A percentile compares a stretch with the other conserved stretches of the same genome.
Evolutionary conservation across 163 green algal genomes (phyloP).

Genomic region (Scenedesmus sp.): DNA sequence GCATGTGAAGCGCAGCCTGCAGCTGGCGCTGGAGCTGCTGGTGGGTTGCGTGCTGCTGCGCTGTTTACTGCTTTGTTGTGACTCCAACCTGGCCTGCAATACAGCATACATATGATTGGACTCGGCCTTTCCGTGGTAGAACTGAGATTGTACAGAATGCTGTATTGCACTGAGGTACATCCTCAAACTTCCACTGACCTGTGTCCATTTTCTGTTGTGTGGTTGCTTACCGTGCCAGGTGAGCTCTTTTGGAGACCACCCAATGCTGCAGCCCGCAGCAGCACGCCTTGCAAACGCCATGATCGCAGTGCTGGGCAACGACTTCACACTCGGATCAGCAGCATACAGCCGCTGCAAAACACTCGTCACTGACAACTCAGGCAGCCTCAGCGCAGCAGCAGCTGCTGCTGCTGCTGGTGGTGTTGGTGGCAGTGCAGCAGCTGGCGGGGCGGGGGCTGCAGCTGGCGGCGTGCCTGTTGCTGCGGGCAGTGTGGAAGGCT

Average conservation of each 20-base stretch:
- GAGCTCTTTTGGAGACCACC: slow-evolving; percentile 56
- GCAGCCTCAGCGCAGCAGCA: background rate
- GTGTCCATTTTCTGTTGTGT: no score
- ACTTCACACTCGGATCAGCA: slow-evolving; percentile 80
- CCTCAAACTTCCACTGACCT: no score
- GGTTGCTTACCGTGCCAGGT: slow-evolving; percentile 43
- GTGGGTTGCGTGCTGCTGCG: background rate
- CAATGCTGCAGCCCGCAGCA: slow-evolving; percentile 72
- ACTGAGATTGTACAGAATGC: no score
- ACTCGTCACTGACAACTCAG: slow-evolving; percentile 65
- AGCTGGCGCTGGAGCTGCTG: slow-evolving; percentile 70
- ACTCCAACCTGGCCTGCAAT: background rate
- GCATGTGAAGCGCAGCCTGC: slow-evolving; percentile 77
- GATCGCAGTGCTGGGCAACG: slow-evolving; percentile 90
- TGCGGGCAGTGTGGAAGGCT: slow-evolving; percentile 12
- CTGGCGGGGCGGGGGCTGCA: background rate
- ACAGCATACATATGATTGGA: no score
- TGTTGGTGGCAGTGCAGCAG: background rate
- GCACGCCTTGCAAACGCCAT: slow-evolving; percentile 92
- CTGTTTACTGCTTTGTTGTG: background rate
- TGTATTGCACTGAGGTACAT: no score
- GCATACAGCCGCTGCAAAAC: slow-evolving; percentile 78
- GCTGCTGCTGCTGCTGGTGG: slow-evolving; percentile 19
- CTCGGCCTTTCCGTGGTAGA: no score
- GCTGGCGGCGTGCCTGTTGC: slow-evolving; percentile 26